Evolutionary conservation across 108 stramenopile species (phyloP), one percentile per base, ranked within the genome.

Genomic region (Mayamaea pseudoterrestris): DNA sequence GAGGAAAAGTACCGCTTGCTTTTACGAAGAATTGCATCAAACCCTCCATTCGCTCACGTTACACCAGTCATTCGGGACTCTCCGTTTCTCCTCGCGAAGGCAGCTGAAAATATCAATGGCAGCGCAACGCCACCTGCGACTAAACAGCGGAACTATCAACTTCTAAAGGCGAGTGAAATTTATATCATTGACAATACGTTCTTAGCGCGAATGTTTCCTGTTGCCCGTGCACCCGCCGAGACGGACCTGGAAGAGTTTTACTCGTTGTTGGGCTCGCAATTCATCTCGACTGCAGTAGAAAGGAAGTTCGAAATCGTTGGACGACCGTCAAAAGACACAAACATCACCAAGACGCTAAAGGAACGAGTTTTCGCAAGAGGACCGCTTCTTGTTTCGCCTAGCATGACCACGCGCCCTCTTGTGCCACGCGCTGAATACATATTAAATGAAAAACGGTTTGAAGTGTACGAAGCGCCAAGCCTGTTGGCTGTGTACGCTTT

Each of bases 171-270:
- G 2, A 57, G 62, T 5, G 80, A 82, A 44, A 79, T 87, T 16
- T 74, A 68, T 36, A 72, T 87, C 22, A 74, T 87, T 17, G 84
- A 87, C 57, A 87, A 87, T 50, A 65, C 74, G 0, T 78, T 87
- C 47, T 69, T 87, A 24, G 71, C 77, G 23, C 42, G 54, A 21
- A 56, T 63, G 62, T 63, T 53, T 24, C 43, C 55, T 7, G 73
- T 81, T 35, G 49, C 76, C 13, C 51, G 66, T 17, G 74, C 75
- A 0, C 84, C 84, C 2, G 66, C 61, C 47, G 84, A 87, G 40
- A 69, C 80, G 11, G 68, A 74, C 41, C 53, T 81, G 26, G 74
- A 80, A 60, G 74, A 77, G 17, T 76, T 82, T 30, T 87, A 87
- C 46, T 47, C 55, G 14, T 7, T 39, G 23, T 46, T 87, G 43